Base-by-base conservation (phyloP, 306 rosid species). In the Glycyrrhiza uralensis region DNA sequence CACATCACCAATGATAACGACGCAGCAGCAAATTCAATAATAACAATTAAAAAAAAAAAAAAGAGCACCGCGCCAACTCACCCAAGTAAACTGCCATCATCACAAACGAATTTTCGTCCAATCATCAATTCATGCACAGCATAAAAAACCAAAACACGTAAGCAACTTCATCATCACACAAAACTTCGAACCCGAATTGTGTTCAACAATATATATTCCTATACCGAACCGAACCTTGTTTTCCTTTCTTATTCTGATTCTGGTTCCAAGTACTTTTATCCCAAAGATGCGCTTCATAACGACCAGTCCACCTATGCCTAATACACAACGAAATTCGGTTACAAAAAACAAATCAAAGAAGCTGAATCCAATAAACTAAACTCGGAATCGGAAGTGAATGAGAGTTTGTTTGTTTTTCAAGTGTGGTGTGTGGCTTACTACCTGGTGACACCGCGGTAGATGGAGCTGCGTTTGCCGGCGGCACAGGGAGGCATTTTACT, bases 231-330 rank as follows among this genome's bases (percentile, higher is more conserved):
- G 13, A 56, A 94, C 99, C 99, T 89, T 95, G 99, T 71, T 95
- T 95, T 77, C 99, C 99, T 85, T 95, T 95, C 84, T 95, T 95
- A 68, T 95, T 95, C 87, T 95, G 99, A 77, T 95, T 95, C 69
- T 95, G 99, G 47, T 95, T 95, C 99, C 99, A 95, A 20, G 97
- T 95, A 69, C 96, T 95, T 76, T 95, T 95, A 83, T 95, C 99
- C 99, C 99, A 95, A 32, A 95, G 99, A 80, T 95, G 99, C 55
- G 99, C 99, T 75, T 95, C 99, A 59, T 94, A 94, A 41, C 99
- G 99, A 69, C 99, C 99, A 6, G 99, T 94, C 99, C 99, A 94
- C 78, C 99, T 91, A 94, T 95, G 99, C 86, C 99, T 94, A 72
- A 52, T 39, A 54, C 60, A 28, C 35, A 58, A 76, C 9, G 10